A percentile compares a stretch with the other conserved stretches of the same genome.
Evolutionary conservation across 331 rosid species (phyloP).

Genomic region (Ulmus americana): DNA sequence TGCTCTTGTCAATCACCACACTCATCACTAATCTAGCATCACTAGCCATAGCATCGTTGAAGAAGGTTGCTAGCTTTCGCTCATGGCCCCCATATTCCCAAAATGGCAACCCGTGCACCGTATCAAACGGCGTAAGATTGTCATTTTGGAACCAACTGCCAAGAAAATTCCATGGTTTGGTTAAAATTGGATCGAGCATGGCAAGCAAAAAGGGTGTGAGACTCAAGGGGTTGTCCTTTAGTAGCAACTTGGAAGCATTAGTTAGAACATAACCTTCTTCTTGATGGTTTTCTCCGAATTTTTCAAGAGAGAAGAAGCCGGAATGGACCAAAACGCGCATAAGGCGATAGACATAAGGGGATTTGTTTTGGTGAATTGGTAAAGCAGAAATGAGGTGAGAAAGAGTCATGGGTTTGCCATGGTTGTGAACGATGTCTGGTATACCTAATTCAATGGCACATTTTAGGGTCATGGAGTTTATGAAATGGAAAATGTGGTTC

Average conservation of each 20-base stretch:
- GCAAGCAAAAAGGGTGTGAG: constrained; percentile 17
- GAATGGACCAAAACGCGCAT: constrained; percentile 35
- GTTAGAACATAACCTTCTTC: constrained; percentile 14
- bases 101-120: constrained; percentile 7
- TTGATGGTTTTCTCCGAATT: neutral
- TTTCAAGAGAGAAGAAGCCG: constrained; percentile 14
- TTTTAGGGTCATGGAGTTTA: constrained; percentile 27
- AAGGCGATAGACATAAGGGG: constrained; percentile 17
- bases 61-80: neutral
- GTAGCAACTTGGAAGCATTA: neutral
- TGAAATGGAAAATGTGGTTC: constrained; percentile 19
- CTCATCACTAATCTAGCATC: constrained; percentile 14
- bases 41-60: constrained; percentile 26
- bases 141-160: constrained; percentile 19
- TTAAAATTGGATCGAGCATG: constrained; percentile 15
- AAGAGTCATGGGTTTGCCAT: constrained; percentile 27
- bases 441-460: constrained; percentile 30
- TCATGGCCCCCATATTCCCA: constrained; percentile 8
- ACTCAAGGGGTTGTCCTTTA: constrained; percentile 16
- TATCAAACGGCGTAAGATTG: constrained; percentile 3
- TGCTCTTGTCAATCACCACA: constrained; percentile 6
- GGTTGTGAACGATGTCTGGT: constrained; percentile 23
- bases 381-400: constrained; percentile 16
- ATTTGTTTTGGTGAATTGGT: constrained; percentile 17
- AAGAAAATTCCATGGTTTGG: constrained; percentile 12